Base-by-base conservation (phyloP, 2,329 filamentous ascomycete genomes). In the Fusarium piperis region DNA sequence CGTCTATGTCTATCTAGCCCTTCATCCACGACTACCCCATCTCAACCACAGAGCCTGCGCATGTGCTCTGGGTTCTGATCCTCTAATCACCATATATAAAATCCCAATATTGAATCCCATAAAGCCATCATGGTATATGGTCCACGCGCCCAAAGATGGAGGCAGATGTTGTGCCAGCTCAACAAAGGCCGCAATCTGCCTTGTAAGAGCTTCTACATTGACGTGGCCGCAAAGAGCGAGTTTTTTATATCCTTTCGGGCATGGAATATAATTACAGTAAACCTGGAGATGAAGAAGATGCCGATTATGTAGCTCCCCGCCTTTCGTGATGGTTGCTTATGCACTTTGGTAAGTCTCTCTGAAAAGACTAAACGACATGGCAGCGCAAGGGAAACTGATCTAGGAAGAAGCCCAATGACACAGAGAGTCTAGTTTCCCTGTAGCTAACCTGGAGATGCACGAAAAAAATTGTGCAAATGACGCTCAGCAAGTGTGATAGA, bases 231-330 rank as follows among this genome's bases (percentile, higher is more conserved):
- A 41, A 13, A 15, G 6, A 23, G 8, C 18, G 18, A 41, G 39
- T 8, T 15, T 23, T 13, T 6, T 3, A 41, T 41, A 3, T 41
- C 12, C 2, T 41, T 1, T 23, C 5, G 13, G 20, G 7, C 3
- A 23, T 9, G 3, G 1, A 10, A 15, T 3, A 15, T 2, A 12
- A 10, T 23, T 1, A 8, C 2, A 15, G 3, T 23, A 23, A 2
- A 4, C 9, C 8, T 4, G 2, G 7, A 15, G 20, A 23, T 12
- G 2, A 15, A 3, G 7, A 15, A 23, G 18, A 15, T 26, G 39
- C 9, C 1, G 20, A 44, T 10, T 16, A 13, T 44, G 4, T 4
- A 16, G 13, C 7, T 26, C 13, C 13, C 8, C 8, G 8, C 20
- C 13, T 44, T 26, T 44, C 9, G 15, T 2, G 23, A 16, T 15